Conservation (phyloP, 805 yeast species). For the Dipodascopsis uninucleata region DNA sequence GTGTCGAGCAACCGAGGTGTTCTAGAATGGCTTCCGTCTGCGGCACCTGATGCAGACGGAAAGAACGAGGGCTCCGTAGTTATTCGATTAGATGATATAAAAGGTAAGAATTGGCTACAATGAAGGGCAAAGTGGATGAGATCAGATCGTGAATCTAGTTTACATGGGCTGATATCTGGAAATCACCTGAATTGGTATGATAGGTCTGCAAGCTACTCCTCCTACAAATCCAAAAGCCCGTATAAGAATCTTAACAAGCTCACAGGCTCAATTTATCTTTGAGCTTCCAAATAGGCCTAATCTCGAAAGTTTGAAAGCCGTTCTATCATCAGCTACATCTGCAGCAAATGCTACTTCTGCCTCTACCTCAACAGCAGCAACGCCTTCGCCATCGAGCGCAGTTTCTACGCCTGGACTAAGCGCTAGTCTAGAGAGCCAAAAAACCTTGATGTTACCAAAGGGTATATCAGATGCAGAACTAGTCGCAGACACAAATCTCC, state of each 20-base stretch:
- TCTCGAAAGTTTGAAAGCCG: constrained; percentile 68
- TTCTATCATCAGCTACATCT: constrained; percentile 46
- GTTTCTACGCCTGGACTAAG: constrained; percentile 40
- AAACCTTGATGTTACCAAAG: constrained; percentile 6
- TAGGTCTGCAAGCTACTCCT: constrained; percentile 36
- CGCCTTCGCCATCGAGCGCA: constrained; percentile 54
- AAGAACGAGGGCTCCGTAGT: constrained; percentile 3
- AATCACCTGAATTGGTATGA: too few relatives aligned
- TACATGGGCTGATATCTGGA: too few relatives aligned
- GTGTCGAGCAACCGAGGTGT: constrained; percentile 12
- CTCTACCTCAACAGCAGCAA: constrained; percentile 5
- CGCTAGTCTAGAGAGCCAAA: constrained; percentile 34
- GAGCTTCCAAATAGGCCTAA: constrained; percentile 68
- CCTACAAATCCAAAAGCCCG: constrained; percentile 35
- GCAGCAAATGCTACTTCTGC: constrained; percentile 6
- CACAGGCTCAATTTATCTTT: constrained; percentile 42
- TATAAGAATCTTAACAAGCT: constrained; percentile 27
- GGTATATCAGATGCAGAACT: constrained; percentile 52
- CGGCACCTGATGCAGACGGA: constrained; percentile 4
- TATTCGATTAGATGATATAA: constrained; percentile 14
- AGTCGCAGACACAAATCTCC: constrained; percentile 68
- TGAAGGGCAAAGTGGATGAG: too few relatives aligned
- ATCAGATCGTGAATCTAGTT: too few relatives aligned
- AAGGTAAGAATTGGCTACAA: constrained; percentile 12
- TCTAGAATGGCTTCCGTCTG: constrained; percentile 24